These are phyloP conservation scores for Kokia cookei DNA, from an alignment of 441 rosid genomes.

Conservation along the genomic window DNA sequence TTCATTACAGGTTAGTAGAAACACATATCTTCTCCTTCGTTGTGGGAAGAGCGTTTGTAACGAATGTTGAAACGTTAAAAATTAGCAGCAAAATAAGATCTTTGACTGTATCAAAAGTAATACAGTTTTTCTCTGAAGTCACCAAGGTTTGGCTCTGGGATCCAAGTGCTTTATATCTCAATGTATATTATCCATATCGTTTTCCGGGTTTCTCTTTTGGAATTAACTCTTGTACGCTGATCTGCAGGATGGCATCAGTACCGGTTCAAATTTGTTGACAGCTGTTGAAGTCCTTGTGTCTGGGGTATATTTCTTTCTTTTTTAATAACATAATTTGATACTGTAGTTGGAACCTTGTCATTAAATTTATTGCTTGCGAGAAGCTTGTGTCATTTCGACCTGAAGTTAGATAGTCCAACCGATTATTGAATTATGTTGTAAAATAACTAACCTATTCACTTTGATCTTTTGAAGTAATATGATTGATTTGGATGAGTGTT, in stretches of 20 bases:
- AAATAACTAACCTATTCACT: background rate
- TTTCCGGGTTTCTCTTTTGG: constrained; percentile 11
- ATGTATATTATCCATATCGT: constrained; percentile 9
- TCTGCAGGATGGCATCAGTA: constrained; percentile 80
- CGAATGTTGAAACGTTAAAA: constrained; percentile 95
- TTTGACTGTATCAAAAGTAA: constrained; percentile 61
- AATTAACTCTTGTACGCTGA: constrained; percentile 19
- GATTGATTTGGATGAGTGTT: background rate
- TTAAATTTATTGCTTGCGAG: constrained; percentile 3
- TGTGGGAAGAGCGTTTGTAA: constrained; percentile 99
- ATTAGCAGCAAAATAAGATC: constrained; percentile 86
- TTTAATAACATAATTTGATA: background rate
- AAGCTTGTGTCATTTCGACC: background rate
- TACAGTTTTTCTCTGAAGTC: constrained; percentile 78
- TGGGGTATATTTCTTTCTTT: constrained; percentile 60
- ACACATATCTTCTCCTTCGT: constrained; percentile 98
- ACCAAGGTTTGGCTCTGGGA: constrained; percentile 52
- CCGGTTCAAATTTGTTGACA: constrained; percentile 87
- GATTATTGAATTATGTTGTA: background rate
- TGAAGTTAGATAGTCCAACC: background rate
- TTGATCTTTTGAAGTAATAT: background rate
- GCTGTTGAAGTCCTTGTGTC: constrained; percentile 95
- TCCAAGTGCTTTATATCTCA: constrained; percentile 10
- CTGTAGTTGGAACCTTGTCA: background rate
- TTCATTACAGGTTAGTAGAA: constrained; percentile 92